phyloP scores from a whole-genome alignment of 441 rosid genomes.

The Populus trichocarpa region DNA sequence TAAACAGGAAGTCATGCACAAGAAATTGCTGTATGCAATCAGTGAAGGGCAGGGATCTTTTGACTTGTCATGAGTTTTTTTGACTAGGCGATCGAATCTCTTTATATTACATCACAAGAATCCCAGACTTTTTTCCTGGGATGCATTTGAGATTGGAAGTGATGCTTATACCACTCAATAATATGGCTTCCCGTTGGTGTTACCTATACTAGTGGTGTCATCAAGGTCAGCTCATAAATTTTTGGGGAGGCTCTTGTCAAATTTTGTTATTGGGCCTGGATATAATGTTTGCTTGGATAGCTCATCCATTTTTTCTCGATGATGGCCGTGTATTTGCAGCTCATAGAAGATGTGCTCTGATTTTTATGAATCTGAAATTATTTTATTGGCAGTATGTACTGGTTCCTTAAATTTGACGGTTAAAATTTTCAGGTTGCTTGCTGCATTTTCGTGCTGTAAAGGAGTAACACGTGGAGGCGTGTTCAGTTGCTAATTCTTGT shows the following conservation, averaged over 20 bases:
- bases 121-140: slow-evolving; percentile 25
- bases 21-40: slow-evolving; percentile 88
- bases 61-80: slow-evolving; percentile 70
- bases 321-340: background rate
- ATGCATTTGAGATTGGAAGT: slow-evolving; percentile 34
- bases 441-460: slow-evolving; percentile 24
- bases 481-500: slow-evolving; percentile 32
- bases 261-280: background rate
- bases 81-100: slow-evolving; percentile 19
- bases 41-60: slow-evolving; percentile 98
- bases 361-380: too few relatives aligned
- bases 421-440: slow-evolving; percentile 20
- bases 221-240: slow-evolving; percentile 31
- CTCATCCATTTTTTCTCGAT: background rate
- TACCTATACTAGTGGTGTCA: slow-evolving; percentile 11
- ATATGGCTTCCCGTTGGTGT: slow-evolving; percentile 21
- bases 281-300: background rate
- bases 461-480: slow-evolving; percentile 23
- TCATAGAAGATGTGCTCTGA: background rate
- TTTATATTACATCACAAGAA: slow-evolving; percentile 32
- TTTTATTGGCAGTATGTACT: background rate
- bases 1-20: slow-evolving; percentile 93
- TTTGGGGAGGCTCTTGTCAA: background rate
- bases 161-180: too few relatives aligned
- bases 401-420: slow-evolving; percentile 1